Evolutionary conservation across 2,329 filamentous ascomycete genomes (phyloP), one percentile per base, ranked within the genome.

Genomic region (Xylariales sp.): DNA sequence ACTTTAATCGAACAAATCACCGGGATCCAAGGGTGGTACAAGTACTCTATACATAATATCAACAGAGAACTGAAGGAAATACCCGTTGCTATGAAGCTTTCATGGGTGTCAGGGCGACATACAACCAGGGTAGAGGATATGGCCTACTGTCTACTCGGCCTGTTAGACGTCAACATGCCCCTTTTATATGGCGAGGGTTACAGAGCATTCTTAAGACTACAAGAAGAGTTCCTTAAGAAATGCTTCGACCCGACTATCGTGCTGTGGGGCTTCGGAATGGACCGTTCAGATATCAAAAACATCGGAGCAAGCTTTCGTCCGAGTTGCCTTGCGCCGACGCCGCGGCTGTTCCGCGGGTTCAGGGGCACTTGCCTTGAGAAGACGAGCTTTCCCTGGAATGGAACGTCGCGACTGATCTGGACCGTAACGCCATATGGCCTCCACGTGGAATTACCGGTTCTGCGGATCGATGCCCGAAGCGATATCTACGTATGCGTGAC

Each of bases 181-280:
- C 60, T 69, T 14, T 8, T 69, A 41, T 69, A 69, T 12, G 58
- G 67, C 6, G 67, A 69, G 46, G 63, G 63, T 6, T 16, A 60
- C 8, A 53, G 30, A 16, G 54, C 63, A 43, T 66, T 66, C 16
- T n/a, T 50, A 34, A 55, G 64, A 28, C 28, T 65, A 23, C 63
- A 65, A 50, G 64, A 57, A 18, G 64, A 67, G 54, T 57, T 67
- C 28, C 48, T 64, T 23, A 64, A 53, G 48, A 36, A 36, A 43
- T 14, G 28, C 28, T 45, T 43, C 54, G 54, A 64, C 39, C 23
- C 49, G 18, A 64, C 34, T 34, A 53, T 59, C 4, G 23, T 64
- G 18, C 32, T 30, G 5, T 46, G 46, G 45, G 54, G 62, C 2
- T 30, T 52, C 3, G 30, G 46, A 18, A 23, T 58, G 16, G 4